Conservation (phyloP, 2,329 filamentous ascomycete species). For the Leptographium radiaticola region DNA sequence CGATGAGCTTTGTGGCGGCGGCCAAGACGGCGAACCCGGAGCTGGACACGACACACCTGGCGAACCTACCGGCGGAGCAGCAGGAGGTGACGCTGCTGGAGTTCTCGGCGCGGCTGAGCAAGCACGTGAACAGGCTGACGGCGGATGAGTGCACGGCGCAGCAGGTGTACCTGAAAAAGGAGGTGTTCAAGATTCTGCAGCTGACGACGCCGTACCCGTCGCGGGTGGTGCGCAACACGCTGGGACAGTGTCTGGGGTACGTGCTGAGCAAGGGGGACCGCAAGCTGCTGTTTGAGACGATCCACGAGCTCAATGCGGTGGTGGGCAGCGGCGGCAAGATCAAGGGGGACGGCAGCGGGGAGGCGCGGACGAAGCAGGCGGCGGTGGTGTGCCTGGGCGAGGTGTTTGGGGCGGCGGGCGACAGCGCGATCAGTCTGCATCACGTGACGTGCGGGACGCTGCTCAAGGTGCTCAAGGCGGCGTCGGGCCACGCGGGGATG, state of each 20-base stretch:
- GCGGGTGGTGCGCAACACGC: slow-evolving; percentile 76
- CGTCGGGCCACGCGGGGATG: slow-evolving; percentile 68
- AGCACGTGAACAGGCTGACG: slow-evolving; percentile 62
- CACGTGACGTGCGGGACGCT: slow-evolving; percentile 59
- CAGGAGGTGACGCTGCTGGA: slow-evolving; percentile 89
- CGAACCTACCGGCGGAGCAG: slow-evolving; percentile 81
- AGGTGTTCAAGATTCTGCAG: slow-evolving; percentile 86
- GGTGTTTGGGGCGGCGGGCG: slow-evolving; percentile 82
- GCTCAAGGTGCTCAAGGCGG: slow-evolving; percentile 66
- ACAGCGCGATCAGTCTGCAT: slow-evolving; percentile 79
- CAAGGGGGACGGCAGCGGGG: slow-evolving; percentile 54
- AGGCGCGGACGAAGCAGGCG: slow-evolving; percentile 56
- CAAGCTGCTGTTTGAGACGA: slow-evolving; percentile 85
- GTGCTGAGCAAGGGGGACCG: slow-evolving; percentile 78
- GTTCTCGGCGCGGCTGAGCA: slow-evolving; percentile 70
- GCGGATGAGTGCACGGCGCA: slow-evolving; percentile 74
- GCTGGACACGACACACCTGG: slow-evolving; percentile 81
- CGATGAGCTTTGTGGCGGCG: slow-evolving; percentile 14
- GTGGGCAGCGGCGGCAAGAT: slow-evolving; percentile 49
- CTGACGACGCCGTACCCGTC: slow-evolving; percentile 70
- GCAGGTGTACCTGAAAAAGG: slow-evolving; percentile 85
- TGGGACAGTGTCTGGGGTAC: slow-evolving; percentile 71
- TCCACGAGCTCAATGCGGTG: slow-evolving; percentile 70
- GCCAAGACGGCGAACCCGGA: slow-evolving; percentile 49
- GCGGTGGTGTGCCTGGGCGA: slow-evolving; percentile 78